Percentiles rank a stretch among this genome's conserved stretches.
Evolutionary conservation across 768 basidiomycete genomes (phyloP).

Genomic region (Boletus huronensis): DNA sequence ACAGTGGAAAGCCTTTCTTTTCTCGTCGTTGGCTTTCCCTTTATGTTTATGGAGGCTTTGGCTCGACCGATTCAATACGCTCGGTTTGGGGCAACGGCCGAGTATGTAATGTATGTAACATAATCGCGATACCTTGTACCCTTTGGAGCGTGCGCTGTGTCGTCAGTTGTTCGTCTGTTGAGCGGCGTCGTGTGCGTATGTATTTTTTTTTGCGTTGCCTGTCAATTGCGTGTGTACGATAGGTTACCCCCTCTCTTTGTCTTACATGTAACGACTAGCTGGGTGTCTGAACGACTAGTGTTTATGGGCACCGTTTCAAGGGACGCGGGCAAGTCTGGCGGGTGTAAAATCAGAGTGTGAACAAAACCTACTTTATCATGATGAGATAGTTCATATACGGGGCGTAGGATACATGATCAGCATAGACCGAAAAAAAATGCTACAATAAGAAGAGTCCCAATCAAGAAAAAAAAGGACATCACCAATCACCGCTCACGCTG

Average conservation of each 20-base stretch:
- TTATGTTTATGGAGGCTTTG: slow-evolving; percentile 12
- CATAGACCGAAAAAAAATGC: slow-evolving; percentile 1
- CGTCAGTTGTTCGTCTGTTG: background rate
- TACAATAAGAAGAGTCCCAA: slow-evolving; percentile 7
- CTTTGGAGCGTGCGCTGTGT: background rate
- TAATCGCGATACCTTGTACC: slow-evolving; percentile 25
- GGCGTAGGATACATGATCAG: slow-evolving; percentile 7
- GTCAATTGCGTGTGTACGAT: slow-evolving; percentile 12
- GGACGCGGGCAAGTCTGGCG: background rate
- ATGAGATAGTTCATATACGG: background rate
- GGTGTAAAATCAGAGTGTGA: background rate
- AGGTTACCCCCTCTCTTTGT: slow-evolving; percentile 7
- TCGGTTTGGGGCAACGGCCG: background rate
- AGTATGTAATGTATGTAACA: slow-evolving; percentile 20
- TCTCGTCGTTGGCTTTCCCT: background rate
- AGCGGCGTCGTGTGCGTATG: slow-evolving; percentile 6
- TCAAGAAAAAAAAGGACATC: background rate
- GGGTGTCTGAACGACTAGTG: background rate
- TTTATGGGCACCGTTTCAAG: background rate
- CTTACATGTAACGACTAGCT: slow-evolving; percentile 11
- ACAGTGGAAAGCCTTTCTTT: slow-evolving; percentile 1
- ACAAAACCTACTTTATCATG: background rate
- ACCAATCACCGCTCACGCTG: slow-evolving; percentile 7
- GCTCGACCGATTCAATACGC: slow-evolving; percentile 1
- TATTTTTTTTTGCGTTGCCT: background rate